These are phyloP conservation scores for Fusarium duplospermum DNA, from an alignment of 2,329 filamentous ascomycete species.

Conservation along the genomic window DNA sequence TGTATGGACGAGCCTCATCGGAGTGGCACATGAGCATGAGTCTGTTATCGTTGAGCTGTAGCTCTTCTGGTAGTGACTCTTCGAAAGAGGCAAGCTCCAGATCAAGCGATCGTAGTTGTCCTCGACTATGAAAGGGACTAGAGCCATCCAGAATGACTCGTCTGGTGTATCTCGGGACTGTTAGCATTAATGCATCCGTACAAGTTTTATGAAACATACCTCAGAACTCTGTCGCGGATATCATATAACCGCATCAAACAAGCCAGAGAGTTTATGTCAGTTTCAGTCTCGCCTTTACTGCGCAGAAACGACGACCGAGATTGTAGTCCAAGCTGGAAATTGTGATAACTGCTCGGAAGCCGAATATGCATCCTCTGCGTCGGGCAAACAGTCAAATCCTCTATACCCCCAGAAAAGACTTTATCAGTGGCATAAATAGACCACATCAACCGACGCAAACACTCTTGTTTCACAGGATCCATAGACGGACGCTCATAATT, in stretches of 20 bases:
- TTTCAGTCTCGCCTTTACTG: not conserved
- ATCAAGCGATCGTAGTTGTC: conserved; percentile 24
- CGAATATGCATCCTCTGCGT: conserved; percentile 40
- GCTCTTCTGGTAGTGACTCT: conserved; percentile 31
- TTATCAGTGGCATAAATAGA: conserved; percentile 41
- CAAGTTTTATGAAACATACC: too few relatives aligned
- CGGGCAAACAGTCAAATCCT: conserved; percentile 45
- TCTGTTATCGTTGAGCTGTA: conserved; percentile 25
- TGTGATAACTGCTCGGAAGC: conserved; percentile 39
- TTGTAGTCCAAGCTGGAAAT: conserved; percentile 39
- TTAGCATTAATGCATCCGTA: rapidly evolving
- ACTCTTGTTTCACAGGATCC: conserved; percentile 39
- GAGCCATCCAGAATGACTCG: conserved; percentile 29
- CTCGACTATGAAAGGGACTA: conserved; percentile 28
- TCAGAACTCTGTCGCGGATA: conserved; percentile 37
- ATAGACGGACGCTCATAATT: conserved; percentile 39
- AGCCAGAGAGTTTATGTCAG: conserved; percentile 31
- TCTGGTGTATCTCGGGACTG: conserved; percentile 20
- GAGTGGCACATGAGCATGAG: conserved; percentile 44
- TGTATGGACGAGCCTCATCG: conserved; percentile 33
- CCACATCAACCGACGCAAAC: conserved; percentile 43
- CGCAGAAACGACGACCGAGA: conserved; percentile 34
- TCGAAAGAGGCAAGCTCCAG: conserved; percentile 34
- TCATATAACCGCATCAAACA: conserved; percentile 38
- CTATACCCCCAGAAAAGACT: conserved; percentile 43